phyloP scores from a whole-genome alignment of 1,284 basidiomycete genomes.

The Moniliophthora roreri region DNA sequence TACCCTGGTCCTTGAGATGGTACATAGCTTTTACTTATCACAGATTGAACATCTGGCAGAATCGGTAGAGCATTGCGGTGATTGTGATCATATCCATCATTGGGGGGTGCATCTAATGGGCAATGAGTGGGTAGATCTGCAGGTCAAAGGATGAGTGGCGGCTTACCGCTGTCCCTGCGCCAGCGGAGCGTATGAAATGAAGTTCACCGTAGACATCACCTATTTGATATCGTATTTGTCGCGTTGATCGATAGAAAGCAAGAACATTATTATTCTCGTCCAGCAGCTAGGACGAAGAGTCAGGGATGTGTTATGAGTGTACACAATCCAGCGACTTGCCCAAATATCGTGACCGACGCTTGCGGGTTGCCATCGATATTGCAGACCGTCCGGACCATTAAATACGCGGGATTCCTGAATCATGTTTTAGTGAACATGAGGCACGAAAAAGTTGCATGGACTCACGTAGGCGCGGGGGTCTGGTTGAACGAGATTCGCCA shows the following conservation, averaged over 20 bases:
- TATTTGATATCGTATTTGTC: constrained; percentile 73
- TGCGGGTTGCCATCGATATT: constrained; percentile 75
- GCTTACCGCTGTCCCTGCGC: constrained; percentile 77
- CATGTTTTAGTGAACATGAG: constrained; percentile 4
- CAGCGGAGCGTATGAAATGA: constrained; percentile 74
- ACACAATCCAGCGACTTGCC: constrained; percentile 41
- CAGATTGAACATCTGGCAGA: constrained; percentile 66
- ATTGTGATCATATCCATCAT: constrained; percentile 85
- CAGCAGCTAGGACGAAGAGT: constrained; percentile 51
- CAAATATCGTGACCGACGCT: constrained; percentile 56
- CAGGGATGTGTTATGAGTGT: constrained; percentile 5
- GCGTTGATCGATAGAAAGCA: constrained; percentile 74
- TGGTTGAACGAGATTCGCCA: constrained; percentile 73
- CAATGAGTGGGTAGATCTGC: constrained; percentile 14
- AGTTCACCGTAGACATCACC: constrained; percentile 83
- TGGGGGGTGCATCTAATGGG: constrained; percentile 71
- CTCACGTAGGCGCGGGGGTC: constrained; percentile 61
- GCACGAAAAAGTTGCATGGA: constrained; percentile 20
- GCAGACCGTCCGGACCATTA: constrained; percentile 76
- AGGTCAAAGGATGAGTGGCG: too few relatives aligned
- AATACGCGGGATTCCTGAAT: constrained; percentile 63
- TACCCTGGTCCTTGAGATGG: too few relatives aligned
- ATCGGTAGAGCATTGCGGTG: constrained; percentile 80
- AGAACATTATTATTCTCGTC: constrained; percentile 67
- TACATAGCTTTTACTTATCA: too few relatives aligned